Conservation (phyloP, 257 asterid genomes). For the Ilex aquifolium region DNA sequence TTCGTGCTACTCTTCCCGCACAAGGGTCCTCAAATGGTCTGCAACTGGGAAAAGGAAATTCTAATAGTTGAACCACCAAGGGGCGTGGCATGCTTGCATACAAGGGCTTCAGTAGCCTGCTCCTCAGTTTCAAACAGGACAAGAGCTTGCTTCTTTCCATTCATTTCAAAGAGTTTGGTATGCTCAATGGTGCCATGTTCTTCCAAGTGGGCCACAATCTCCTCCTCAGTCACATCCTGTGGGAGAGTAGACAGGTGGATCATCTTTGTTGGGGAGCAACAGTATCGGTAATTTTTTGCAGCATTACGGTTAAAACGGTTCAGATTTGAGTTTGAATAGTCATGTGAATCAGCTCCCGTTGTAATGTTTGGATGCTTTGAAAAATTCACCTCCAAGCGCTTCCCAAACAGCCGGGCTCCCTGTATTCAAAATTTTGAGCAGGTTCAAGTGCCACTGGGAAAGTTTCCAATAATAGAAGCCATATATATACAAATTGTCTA, state of each 20-base stretch:
- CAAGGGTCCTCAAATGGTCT: conserved; percentile 48
- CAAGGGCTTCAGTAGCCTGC: conserved; percentile 96
- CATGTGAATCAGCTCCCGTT: conserved; percentile 86
- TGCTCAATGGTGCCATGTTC: conserved; percentile 68
- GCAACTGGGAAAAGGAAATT: conserved; percentile 95
- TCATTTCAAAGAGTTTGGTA: conserved; percentile 83
- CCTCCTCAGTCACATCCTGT: conserved; percentile 74
- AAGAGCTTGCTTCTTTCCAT: conserved; percentile 93
- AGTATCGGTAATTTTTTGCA: conserved; percentile 86
- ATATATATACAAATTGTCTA: no score
- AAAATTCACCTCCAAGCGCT: conserved; percentile 90
- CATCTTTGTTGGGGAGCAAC: conserved; percentile 97
- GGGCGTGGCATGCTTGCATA: conserved; percentile 93
- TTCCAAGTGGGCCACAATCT: conserved; percentile 68
- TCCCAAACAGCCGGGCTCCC: conserved; percentile 88
- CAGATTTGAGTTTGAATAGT: conserved; percentile 86
- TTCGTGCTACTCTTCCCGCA: no score
- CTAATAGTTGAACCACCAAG: conserved; percentile 80
- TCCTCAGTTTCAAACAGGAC: conserved; percentile 86
- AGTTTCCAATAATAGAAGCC: no score
- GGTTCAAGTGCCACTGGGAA: neutral
- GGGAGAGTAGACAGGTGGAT: conserved; percentile 93
- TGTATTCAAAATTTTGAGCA: conserved; percentile 15
- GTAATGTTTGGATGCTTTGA: conserved; percentile 84
- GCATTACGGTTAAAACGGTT: conserved; percentile 96